These are phyloP conservation scores for Parascedosporium putredinis DNA, from an alignment of 2,329 filamentous ascomycete species.

Conservation along the genomic window DNA sequence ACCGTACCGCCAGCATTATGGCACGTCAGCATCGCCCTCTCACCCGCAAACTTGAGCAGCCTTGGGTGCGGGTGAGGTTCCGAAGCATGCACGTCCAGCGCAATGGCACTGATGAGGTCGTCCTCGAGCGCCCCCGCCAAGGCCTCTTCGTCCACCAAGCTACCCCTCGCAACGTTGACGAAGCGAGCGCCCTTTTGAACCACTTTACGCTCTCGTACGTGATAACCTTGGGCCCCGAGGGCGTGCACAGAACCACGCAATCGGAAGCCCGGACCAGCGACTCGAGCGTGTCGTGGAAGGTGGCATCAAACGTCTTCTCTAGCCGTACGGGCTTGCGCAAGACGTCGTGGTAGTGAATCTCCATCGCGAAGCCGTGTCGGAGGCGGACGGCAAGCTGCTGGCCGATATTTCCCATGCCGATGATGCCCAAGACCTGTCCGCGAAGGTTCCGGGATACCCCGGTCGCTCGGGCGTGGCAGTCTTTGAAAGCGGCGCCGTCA, in stretches of 20 bases:
- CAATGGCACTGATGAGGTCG: slow-evolving; percentile 39
- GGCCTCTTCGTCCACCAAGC: slow-evolving; percentile 54
- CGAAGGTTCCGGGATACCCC: slow-evolving; percentile 53
- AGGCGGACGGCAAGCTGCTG: slow-evolving; percentile 47
- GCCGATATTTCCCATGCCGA: slow-evolving; percentile 60
- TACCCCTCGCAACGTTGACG: slow-evolving; percentile 57
- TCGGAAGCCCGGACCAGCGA: slow-evolving; percentile 42
- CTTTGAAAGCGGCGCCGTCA: slow-evolving; percentile 31
- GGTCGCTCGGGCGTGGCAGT: slow-evolving; percentile 51
- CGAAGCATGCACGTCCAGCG: slow-evolving; percentile 52
- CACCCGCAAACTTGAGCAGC: slow-evolving; percentile 28
- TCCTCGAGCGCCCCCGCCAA: slow-evolving; percentile 47
- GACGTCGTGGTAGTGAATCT: slow-evolving; percentile 53
- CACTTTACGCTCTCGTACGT: slow-evolving; percentile 32
- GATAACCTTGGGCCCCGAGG: slow-evolving; percentile 39
- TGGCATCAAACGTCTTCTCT: slow-evolving; percentile 31
- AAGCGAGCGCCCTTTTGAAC: slow-evolving; percentile 47
- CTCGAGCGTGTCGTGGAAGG: slow-evolving; percentile 39
- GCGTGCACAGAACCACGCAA: slow-evolving; percentile 53
- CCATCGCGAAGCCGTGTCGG: slow-evolving; percentile 52
- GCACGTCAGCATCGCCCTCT: slow-evolving; percentile 49
- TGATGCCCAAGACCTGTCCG: slow-evolving; percentile 49
- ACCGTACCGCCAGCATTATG: slow-evolving; percentile 59
- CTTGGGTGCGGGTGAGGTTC: slow-evolving; percentile 45
- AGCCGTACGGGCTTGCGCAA: slow-evolving; percentile 33